Percentiles rank a stretch among this genome's conserved stretches.
phyloP scores from a whole-genome alignment of 192 early-diverging fungal genomes.

The Kickxella alabastrina region DNA sequence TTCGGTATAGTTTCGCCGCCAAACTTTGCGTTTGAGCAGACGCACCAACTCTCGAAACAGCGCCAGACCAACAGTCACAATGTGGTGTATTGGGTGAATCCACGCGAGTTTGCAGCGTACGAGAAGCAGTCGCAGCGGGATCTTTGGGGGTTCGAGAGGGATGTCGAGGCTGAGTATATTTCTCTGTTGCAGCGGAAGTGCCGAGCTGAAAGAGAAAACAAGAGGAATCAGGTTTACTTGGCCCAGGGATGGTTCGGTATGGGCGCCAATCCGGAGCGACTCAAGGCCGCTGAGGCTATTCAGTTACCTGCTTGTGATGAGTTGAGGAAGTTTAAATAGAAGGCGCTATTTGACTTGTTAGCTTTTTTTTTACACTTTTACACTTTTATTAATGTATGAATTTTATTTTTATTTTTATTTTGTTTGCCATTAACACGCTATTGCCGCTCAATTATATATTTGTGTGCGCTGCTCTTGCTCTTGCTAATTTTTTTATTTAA shows the following conservation, averaged over 20 bases:
- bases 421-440: not conserved
- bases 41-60: conserved; percentile 46
- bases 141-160: conserved; percentile 65
- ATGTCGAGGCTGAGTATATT: conserved; percentile 68
- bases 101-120: conserved; percentile 41
- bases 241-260: conserved; percentile 71
- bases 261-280: conserved; percentile 56
- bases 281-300: conserved; percentile 64
- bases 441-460: too few species aligned
- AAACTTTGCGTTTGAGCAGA: conserved; percentile 62
- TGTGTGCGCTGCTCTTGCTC: too few species aligned
- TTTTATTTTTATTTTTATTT: not conserved
- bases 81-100: conserved; percentile 81
- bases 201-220: conserved; percentile 59
- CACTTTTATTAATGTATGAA: not conserved
- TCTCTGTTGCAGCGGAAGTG: conserved; percentile 63
- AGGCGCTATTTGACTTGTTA: not conserved
- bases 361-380: not conserved
- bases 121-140: conserved; percentile 47
- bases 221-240: conserved; percentile 52
- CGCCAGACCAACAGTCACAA: conserved; percentile 58
- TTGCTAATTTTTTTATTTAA: too few species aligned
- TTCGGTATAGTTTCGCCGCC: conserved; percentile 48
- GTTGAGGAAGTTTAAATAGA: conserved; percentile 55
- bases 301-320: conserved; percentile 67